Base-by-base conservation (phyloP, 495 filamentous ascomycete species). In the Hypoxylon crocopeplum region DNA sequence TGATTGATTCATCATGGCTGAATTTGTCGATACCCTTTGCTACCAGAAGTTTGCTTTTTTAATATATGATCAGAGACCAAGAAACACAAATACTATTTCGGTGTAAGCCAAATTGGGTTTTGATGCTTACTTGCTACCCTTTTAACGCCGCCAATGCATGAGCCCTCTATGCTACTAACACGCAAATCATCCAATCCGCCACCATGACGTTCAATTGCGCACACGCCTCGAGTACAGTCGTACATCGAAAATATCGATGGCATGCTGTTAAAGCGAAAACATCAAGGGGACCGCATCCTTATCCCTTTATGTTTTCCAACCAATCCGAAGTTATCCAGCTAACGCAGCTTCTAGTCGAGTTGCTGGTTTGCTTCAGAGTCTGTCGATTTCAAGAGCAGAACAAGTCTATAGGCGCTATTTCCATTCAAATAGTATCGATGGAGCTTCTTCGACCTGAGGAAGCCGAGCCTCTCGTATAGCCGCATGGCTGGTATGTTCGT, bases 391-490 rank as follows among this genome's bases (percentile, higher is more conserved):
- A 98, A 75, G 50, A 92, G 88, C 37, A 99, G 73, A 16, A 97
- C 83, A 10, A 99, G 76, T 30, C 95, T 79, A 72, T 92, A 98
- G 1, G 95, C 95, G 36, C 91, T 94, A 71, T 92, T 98, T 7
- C 95, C 95, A 67, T 97, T 98, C 38, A 99, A 73, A 66, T 99
- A 99, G 68, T 99, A 99, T 37, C 95, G 83, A 69, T 98, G 93
- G 33, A 99, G 78, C 39, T 90, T 87, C 75, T 99, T 99, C 56
- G 90, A 96, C 48, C 92, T 79, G 20, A 99, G 71, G 67, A 99
- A 99, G 0, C 95, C 95, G 4, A 99, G 77, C 1, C 92, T 79
- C 69, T 98, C 95, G 74, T 99, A 99, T 1, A 99, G 78, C 50
- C 90, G 89, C 77, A 97, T 93, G 5, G 92, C 92, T 4, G 92